Base-by-base conservation (phyloP, 108 stramenopile species). In the Nitzschia sp. region DNA sequence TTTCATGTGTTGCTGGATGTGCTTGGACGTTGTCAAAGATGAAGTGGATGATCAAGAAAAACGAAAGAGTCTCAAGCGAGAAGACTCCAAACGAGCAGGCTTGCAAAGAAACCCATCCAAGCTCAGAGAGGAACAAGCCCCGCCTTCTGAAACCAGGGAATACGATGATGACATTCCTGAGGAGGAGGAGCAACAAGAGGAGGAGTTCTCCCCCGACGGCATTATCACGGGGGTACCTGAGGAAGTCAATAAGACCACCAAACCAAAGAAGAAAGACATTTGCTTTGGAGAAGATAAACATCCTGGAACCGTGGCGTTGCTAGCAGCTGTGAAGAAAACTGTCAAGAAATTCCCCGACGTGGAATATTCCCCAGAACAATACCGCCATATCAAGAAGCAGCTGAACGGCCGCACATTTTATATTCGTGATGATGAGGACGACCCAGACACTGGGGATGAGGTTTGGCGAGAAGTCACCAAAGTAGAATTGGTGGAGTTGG, bases 351-450 rank as follows among this genome's bases (percentile, higher is more conserved):
- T 52, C 24, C 60, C 60, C 17, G 29, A 51, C 24, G 54, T 15
- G 3, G 54, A 57, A 25, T 73, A 73, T 39, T 57, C 72, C 15
- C 72, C 72, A 7, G 53, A 21, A 44, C 51, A 61, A 6, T 73
- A 73, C 57, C 54, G 56, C 17, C 43, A 58, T 22, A 73, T 73
- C 26, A 73, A 65, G 54, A 54, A 63, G 42, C 72, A 66, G 44
- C 38, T 73, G 12, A 40, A 44, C 1, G 71, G 62, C 7, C 61
- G 71, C 38, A 22, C 9, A 0, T 71, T 71, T 29, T 71, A 58
- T 56, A 39, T 71, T n/a, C 50, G 53, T 8, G 17, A 15, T 3
- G 17, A 15, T 48, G 17, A 15, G n/a, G 46, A 48, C 46, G 51
- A 62, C 51, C 38, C 61, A 19, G 60, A 62, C 7, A 22, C 41